phyloP scores from a whole-genome alignment of 2,329 filamentous ascomycete genomes.

The Xylariaceae sp. region DNA sequence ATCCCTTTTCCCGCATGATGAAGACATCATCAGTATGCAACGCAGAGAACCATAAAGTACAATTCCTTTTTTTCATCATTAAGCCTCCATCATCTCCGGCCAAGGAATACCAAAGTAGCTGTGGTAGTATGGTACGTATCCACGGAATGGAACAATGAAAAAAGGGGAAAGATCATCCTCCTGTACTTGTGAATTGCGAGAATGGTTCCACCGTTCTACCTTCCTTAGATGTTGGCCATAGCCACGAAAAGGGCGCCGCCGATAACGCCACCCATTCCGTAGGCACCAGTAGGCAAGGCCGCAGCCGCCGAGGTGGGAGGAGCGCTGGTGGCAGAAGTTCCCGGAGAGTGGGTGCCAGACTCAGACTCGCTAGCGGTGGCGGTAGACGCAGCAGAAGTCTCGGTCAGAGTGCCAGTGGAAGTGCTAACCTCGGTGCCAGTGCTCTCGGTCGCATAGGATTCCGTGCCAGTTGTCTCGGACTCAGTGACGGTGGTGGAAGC shows the following conservation, averaged over 20 bases:
- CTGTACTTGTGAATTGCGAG: background rate
- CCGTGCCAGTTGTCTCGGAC: slow-evolving; percentile 3
- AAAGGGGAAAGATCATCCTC: slow-evolving; percentile 9
- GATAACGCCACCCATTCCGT: slow-evolving; percentile 14
- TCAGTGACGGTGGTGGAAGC: slow-evolving; percentile 1
- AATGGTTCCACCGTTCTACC: background rate
- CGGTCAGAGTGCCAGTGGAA: slow-evolving; percentile 4
- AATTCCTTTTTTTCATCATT: slow-evolving; percentile 12
- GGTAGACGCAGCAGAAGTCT: slow-evolving; percentile 4
- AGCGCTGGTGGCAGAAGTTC: slow-evolving; percentile 11
- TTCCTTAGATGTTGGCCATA: slow-evolving; percentile 15
- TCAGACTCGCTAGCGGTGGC: slow-evolving; percentile 13
- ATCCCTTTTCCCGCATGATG: background rate
- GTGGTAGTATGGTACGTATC: slow-evolving; percentile 23
- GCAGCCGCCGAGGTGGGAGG: slow-evolving; percentile 17
- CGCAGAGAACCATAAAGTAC: slow-evolving; percentile 19
- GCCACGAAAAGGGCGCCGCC: slow-evolving; percentile 15
- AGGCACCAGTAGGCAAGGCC: slow-evolving; percentile 10
- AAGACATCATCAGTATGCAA: slow-evolving; percentile 18
- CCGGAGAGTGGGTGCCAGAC: slow-evolving; percentile 11
- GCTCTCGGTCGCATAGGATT: background rate
- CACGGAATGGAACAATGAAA: slow-evolving; percentile 21
- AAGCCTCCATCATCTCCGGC: slow-evolving; percentile 14
- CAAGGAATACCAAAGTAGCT: slow-evolving; percentile 17
- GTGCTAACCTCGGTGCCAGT: slow-evolving; percentile 1